Conservation (phyloP, 2,329 filamentous ascomycete species). For the Zasmidium citrigriseum region DNA sequence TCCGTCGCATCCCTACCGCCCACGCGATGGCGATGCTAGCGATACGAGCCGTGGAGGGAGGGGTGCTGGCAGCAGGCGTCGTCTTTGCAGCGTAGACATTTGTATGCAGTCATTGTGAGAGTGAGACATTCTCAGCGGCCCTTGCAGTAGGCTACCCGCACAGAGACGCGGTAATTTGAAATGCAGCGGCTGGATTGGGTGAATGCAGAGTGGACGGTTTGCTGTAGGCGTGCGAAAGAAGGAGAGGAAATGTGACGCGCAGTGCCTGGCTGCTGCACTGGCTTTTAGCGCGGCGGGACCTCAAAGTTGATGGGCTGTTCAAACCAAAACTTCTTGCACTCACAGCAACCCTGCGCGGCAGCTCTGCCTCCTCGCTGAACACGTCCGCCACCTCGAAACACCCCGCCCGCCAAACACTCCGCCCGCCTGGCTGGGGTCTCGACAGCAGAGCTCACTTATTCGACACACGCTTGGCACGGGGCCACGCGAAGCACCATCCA, state of each 20-base stretch:
- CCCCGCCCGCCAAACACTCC: not conserved
- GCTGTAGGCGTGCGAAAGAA: too few relatives aligned
- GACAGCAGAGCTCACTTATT: not conserved
- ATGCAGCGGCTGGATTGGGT: not conserved
- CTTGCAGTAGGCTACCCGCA: too few relatives aligned
- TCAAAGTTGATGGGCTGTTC: not conserved
- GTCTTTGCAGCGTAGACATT: not conserved
- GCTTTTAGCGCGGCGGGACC: not conserved
- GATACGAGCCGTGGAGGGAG: not conserved
- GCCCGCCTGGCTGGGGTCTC: not conserved
- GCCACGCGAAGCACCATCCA: not conserved
- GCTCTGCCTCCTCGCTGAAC: too few relatives aligned
- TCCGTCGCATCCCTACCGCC: slow-evolving; percentile 2
- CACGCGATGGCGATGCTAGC: slow-evolving; percentile 1
- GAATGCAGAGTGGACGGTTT: not conserved
- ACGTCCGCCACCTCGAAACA: too few relatives aligned
- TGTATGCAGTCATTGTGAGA: not conserved
- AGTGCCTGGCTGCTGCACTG: too few relatives aligned
- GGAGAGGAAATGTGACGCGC: too few relatives aligned
- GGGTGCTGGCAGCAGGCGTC: not conserved
- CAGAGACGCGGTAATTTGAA: not conserved
- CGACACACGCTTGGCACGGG: slow-evolving; percentile 5
- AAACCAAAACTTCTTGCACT: not conserved
- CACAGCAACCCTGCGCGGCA: not conserved
- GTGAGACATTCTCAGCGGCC: too few relatives aligned